Base-by-base conservation (phyloP, 1,139 yeast species). In the Lodderomyces parapsilosis region DNA sequence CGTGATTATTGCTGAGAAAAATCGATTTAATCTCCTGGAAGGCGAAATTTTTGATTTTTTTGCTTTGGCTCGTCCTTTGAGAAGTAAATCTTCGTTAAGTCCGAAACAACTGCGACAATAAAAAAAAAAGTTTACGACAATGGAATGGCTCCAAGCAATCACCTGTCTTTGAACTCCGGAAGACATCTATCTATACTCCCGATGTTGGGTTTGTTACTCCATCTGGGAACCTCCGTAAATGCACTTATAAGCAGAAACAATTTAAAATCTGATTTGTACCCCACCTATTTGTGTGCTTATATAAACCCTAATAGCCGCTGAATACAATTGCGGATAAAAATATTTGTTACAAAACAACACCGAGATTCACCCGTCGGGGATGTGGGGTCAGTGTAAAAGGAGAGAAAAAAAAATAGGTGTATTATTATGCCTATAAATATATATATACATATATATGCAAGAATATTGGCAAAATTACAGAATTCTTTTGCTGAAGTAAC, bases 281-380 rank as follows among this genome's bases (percentile, higher is more conserved):
- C 31, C 31, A n/a, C 31, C 3, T 8, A 27, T 27, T n/a, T n/a
- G 17, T 27, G 31, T 17, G 5, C 5, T 11, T 27, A 4, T 27
- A 4, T 27, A 27, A 27, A n/a, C 13, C 31, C 31, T 14, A 27
- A 27, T 27, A 27, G 31, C 31, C 31, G 31, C 15, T n/a, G 31
- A 14, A 27, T n/a, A 8, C 33, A 17, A 17, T 9, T 30, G 33
- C 33, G 33, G 33, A 30, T 30, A 30, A 30, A 30, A 30, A 30
- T n/a, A 15, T 27, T 4, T n/a, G 13, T 13, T 6, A 14, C 14
- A 7, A 27, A 27, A n/a, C 23, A 20, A 8, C 6, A 3, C 6
- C n/a, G 9, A 27, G 13, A 4, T n/a, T 30, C n/a, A n/a, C n/a
- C 33, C 33, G 33, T 15, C n/a, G 19, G 6, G 11, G 15, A 30